phyloP scores from a whole-genome alignment of 495 filamentous ascomycete species.

The Bombardia bombarda region DNA sequence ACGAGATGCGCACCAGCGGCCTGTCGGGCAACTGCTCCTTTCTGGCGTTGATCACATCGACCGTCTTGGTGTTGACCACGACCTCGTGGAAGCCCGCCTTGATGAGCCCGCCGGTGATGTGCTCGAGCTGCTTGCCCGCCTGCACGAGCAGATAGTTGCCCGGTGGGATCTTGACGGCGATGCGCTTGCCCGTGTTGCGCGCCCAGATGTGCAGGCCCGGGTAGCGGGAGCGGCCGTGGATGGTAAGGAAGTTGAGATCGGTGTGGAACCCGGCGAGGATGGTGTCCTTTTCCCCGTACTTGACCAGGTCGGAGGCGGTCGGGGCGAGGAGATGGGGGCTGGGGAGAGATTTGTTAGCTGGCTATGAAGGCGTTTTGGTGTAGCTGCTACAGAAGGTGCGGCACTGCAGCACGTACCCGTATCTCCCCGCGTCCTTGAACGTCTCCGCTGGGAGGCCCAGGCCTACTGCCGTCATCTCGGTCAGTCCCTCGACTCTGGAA shows the following conservation, averaged over 20 bases:
- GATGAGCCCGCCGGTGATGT: constrained; percentile 42
- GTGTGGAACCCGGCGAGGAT: constrained; percentile 48
- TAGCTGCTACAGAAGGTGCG: too few relatives aligned
- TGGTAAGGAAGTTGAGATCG: constrained; percentile 48
- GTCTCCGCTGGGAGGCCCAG: constrained; percentile 36
- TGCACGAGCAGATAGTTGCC: constrained; percentile 44
- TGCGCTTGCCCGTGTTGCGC: constrained; percentile 41
- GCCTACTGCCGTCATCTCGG: constrained; percentile 41
- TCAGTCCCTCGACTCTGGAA: constrained; percentile 35
- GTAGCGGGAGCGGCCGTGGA: constrained; percentile 46
- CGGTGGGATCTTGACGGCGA: constrained; percentile 40
- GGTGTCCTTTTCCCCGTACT: constrained; percentile 38
- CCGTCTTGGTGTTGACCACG: constrained; percentile 38
- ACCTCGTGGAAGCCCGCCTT: constrained; percentile 49
- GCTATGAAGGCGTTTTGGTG: too few relatives aligned
- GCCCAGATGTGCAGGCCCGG: constrained; percentile 47
- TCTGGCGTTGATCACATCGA: constrained; percentile 28
- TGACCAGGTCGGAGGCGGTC: constrained; percentile 40
- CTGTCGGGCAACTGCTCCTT: constrained; percentile 26
- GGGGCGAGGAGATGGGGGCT: constrained; percentile 45
- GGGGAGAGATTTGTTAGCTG: too few relatives aligned
- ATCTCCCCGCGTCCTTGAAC: constrained; percentile 39
- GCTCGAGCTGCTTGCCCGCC: constrained; percentile 47
- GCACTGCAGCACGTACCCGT: constrained; percentile 36
- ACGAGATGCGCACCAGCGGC: constrained; percentile 38